Base-by-base conservation (phyloP, 2,329 filamentous ascomycete species). In the Alternaria sp. region DNA sequence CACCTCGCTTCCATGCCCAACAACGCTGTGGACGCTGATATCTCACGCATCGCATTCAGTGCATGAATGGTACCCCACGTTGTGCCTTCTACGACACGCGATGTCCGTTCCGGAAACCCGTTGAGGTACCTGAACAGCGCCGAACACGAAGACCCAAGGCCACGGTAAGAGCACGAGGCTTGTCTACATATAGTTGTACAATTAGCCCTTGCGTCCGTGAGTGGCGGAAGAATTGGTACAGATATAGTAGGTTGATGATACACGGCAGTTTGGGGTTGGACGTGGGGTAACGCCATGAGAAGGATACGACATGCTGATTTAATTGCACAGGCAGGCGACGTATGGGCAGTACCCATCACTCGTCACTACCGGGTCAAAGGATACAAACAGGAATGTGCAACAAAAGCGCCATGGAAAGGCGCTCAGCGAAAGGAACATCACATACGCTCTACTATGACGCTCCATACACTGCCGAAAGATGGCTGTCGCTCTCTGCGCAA, bases 91-190 rank as follows among this genome's bases (percentile, higher is more conserved):
- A 51, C 57, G 26, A 59, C 51, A 57, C 51, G 42, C 54, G 28
- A 63, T 49, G 42, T 64, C 58, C 54, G 51, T 53, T 52, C 51
- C 54, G 53, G 53, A 41, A 54, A 32, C 42, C 62, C 59, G 59
- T 64, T 60, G 46, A 53, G 43, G 53, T 53, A 57, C 51, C 52
- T 59, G 51, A 47, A 32, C 44, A 54, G 34, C 24, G 59, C 53
- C 52, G 52, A 34, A 59, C 55, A 47, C 52, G 26, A 56, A 32
- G 48, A 51, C 62, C 62, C 62, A 57, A 18, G 48, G 46, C 55
- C 59, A 61, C 41, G 55, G 55, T 60, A 62, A 57, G 7, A 48
- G 42, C 48, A 30, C 46, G 30, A 48, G 51, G 34, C 32, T 42
- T 44, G 20, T 20, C 46, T 49, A 28, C 34, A 57, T n/a, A 28